Conservation (phyloP, 2,329 filamentous ascomycete genomes). For the Aspergillus thermomutatus region DNA sequence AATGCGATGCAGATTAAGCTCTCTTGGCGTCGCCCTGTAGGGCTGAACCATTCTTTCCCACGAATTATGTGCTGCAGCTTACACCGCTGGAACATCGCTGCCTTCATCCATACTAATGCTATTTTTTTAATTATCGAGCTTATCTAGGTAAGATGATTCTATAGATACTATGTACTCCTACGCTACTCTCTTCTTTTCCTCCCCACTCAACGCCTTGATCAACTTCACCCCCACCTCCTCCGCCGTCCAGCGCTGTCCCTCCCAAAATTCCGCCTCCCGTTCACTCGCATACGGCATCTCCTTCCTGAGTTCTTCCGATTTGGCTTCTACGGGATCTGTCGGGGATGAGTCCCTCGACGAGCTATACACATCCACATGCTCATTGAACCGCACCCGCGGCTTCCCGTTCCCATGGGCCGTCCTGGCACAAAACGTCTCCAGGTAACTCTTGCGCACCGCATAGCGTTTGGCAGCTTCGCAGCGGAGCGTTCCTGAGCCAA, state of each 20-base stretch:
- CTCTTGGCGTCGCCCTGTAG: conserved; percentile 22
- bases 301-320: conserved; percentile 26
- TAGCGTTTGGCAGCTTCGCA: conserved; percentile 79
- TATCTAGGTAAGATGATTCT: not conserved
- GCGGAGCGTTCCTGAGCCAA: conserved; percentile 78
- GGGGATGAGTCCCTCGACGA: conserved; percentile 1
- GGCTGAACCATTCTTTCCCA: conserved; percentile 17
- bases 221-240: conserved; percentile 49
- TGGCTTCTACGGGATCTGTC: conserved; percentile 16
- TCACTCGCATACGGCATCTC: conserved; percentile 31
- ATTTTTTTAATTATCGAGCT: not conserved
- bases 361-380: conserved; percentile 31
- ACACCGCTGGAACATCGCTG: conserved; percentile 5
- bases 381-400: conserved; percentile 33
- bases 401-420: conserved; percentile 8
- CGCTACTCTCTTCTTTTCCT: conserved; percentile 10
- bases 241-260: conserved; percentile 49
- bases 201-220: conserved; percentile 45
- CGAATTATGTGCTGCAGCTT: too few species aligned
- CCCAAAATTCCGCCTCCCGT: conserved; percentile 52
- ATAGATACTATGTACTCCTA: conserved; percentile 8
- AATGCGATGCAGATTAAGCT: too few species aligned
- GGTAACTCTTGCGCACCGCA: conserved; percentile 69
- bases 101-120: not conserved
- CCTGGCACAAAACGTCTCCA: conserved; percentile 46